Percentiles rank a stretch among this genome's conserved stretches.
phyloP scores from a whole-genome alignment of 257 asterid species.

The Fraxinus americana region DNA sequence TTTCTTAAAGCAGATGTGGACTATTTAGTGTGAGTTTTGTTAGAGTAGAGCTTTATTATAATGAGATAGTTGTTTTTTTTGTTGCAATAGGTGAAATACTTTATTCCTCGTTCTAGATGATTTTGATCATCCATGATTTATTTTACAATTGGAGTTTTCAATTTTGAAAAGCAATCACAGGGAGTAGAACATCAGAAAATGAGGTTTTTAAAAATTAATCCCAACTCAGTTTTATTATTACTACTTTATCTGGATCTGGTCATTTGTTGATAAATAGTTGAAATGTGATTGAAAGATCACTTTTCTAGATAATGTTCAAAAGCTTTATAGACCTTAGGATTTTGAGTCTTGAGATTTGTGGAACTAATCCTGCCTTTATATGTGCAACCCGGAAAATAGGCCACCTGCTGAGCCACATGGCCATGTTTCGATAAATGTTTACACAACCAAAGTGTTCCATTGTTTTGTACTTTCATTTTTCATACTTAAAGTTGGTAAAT shows the following conservation, averaged over 20 bases:
- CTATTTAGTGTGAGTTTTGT: neutral
- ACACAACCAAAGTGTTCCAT: neutral
- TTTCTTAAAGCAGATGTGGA: slow-evolving; percentile 9
- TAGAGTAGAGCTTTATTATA: neutral
- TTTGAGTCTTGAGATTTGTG: neutral
- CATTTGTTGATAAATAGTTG: neutral
- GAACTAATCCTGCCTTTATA: neutral
- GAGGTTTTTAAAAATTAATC: neutral
- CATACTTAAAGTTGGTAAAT: slow-evolving; percentile 4
- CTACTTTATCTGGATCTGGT: neutral
- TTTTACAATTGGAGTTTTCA: neutral
- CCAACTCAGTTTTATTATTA: neutral
- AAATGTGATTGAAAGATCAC: neutral
- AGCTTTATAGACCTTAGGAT: neutral
- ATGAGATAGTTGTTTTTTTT: neutral
- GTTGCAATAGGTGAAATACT: neutral
- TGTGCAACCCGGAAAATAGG: neutral
- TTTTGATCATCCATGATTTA: neutral
- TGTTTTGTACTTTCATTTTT: neutral
- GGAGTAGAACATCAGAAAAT: neutral
- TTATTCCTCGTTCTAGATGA: neutral
- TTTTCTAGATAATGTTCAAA: neutral
- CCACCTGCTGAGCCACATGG: neutral
- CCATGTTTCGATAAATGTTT: neutral
- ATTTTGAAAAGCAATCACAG: neutral